Evolutionary conservation across 345 rosid genomes (phyloP).

Genomic region (Anacardium occidentale): DNA sequence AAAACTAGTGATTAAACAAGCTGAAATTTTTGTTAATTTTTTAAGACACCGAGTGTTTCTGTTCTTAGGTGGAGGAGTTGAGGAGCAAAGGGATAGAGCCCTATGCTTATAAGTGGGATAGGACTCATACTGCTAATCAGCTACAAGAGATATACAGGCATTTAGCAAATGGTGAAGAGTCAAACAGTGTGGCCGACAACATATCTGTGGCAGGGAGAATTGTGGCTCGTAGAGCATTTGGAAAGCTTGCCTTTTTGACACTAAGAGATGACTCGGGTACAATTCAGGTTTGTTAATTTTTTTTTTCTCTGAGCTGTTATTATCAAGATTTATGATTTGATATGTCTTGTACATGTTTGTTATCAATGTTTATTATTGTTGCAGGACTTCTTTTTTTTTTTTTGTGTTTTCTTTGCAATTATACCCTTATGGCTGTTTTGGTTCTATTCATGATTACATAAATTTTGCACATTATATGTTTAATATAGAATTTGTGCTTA

Average conservation of each 20-base stretch:
- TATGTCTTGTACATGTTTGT: not conserved
- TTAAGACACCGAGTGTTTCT: not conserved
- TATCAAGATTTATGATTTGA: not conserved
- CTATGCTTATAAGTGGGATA: constrained; percentile 89
- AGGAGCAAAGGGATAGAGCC: constrained; percentile 89
- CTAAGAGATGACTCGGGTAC: constrained; percentile 85
- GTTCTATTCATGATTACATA: not conserved
- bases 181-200: constrained; percentile 36
- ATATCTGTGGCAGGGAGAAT: constrained; percentile 81
- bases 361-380: too few relatives aligned
- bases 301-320: not conserved
- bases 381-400: not conserved
- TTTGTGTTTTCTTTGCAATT: too few relatives aligned
- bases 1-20: too few relatives aligned
- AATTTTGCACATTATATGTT: not conserved
- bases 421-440: not conserved
- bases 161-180: constrained; percentile 69
- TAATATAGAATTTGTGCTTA: not conserved
- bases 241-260: constrained; percentile 83
- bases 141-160: constrained; percentile 70
- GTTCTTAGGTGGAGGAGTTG: constrained; percentile 69
- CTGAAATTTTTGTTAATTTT: too few relatives aligned
- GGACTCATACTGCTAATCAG: constrained; percentile 68
- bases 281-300: constrained; percentile 56
- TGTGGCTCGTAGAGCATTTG: constrained; percentile 85